Evolutionary conservation across 352 stramenopile species (phyloP), one percentile per base, ranked within the genome.

Genomic region (Phytophthora syringae): DNA sequence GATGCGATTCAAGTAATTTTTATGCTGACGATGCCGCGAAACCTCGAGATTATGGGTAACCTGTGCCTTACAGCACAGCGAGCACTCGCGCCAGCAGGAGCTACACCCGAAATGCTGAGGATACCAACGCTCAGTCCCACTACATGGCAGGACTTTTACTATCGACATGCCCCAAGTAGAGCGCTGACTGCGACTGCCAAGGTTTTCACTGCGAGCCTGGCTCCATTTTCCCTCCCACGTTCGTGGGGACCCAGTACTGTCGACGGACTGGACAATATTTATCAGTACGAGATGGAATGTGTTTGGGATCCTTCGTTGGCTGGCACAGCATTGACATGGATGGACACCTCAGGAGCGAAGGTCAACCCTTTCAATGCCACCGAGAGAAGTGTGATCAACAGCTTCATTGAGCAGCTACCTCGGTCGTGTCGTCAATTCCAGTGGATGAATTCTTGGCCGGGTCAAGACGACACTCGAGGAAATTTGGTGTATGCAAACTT

Each of bases 371-470:
- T 84, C 51, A 34, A 16, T 37, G 79, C 77, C 30, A 50, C 62
- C 1, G 7, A 45, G 0, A 27, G 53, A 0, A 71, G 47, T 12
- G 64, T 72, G 16, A 57, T 81, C 2, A 20, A 54, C 3, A 71
- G 57, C 28, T 90, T 86, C 20, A 80, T 68, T 0, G 70, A 79
- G 1, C 22, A 54, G 7, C 22, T 90, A 21, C 64, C 78, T 5
- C 10, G 3, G 11, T 18, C 30, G 24, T 75, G 56, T 6, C 10
- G 45, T 0, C 28, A 61, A 3, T 57, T 76, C 32, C 74, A 84
- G 32, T 90, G 83, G 83, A 70, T 74, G 28, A 74, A 85, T 16
- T 48, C 21, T n/a, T 80, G 70, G 49, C 80, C 83, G 27, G 70
- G 61, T 10, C 20, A 60, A 30, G 60, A 48, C 2, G 63, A 63